Evolutionary conservation across 2,329 filamentous ascomycete species (phyloP).

Genomic region (Colletotrichum chrysophilum): DNA sequence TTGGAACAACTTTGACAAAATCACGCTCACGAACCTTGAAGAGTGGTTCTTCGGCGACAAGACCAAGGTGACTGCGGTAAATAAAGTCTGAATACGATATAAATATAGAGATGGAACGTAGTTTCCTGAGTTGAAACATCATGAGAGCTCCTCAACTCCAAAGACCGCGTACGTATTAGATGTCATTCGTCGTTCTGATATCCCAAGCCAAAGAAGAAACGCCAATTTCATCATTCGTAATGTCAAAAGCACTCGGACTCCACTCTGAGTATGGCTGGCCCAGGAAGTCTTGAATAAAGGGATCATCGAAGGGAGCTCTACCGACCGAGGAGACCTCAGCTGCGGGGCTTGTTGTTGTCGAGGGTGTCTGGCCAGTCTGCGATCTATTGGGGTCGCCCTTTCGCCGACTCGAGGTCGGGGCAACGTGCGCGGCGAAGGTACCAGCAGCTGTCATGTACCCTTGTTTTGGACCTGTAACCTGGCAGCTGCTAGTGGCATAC

Average conservation of each 20-base stretch:
- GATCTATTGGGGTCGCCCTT: background rate
- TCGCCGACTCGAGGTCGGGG: background rate
- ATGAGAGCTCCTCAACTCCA: background rate
- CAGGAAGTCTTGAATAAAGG: background rate
- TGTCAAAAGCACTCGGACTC: background rate
- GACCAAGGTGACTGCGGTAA: background rate
- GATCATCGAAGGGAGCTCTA: background rate
- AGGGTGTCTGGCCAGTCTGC: background rate
- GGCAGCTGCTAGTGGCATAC: background rate
- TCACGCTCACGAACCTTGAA: background rate
- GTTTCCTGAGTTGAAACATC: background rate
- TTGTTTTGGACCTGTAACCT: background rate
- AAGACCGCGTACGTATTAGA: background rate
- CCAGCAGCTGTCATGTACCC: background rate
- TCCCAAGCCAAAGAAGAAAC: background rate
- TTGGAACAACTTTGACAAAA: background rate
- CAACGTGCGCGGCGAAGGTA: background rate
- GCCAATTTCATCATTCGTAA: background rate
- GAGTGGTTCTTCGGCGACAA: conserved; percentile 17
- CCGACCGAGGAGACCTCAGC: background rate
- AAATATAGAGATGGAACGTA: background rate
- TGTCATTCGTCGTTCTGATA: background rate
- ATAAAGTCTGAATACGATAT: background rate
- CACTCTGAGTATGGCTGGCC: background rate
- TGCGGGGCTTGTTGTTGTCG: background rate